These are phyloP conservation scores for Nemania bipapillata DNA, from an alignment of 2,329 filamentous ascomycete genomes.

Conservation along the genomic window DNA sequence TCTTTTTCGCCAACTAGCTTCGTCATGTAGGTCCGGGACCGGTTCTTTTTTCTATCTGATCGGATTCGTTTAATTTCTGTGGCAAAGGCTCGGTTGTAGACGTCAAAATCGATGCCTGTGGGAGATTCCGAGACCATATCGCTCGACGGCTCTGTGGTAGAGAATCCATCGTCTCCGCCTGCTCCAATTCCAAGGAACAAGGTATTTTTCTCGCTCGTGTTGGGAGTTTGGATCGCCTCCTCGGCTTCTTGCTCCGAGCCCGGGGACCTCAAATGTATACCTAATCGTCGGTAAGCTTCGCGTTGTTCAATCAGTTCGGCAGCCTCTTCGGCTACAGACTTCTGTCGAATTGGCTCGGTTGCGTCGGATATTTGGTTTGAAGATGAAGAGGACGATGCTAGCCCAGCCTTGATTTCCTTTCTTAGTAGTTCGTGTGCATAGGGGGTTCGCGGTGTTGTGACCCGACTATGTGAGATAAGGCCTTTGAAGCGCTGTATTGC, in stretches of 20 bases:
- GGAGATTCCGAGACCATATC: constrained; percentile 82
- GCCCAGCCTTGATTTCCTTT: constrained; percentile 35
- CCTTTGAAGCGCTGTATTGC: constrained; percentile 89
- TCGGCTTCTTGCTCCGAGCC: constrained; percentile 46
- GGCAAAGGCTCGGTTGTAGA: constrained; percentile 89
- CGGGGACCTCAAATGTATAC: constrained; percentile 47
- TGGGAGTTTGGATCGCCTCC: constrained; percentile 63
- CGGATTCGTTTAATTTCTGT: constrained; percentile 73
- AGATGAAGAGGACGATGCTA: constrained; percentile 13
- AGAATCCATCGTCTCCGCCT: constrained; percentile 63
- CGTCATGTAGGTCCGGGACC: constrained; percentile 61
- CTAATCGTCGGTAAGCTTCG: constrained; percentile 55
- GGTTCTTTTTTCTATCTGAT: constrained; percentile 51
- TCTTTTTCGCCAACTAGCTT: constrained; percentile 60
- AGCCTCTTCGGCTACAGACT: constrained; percentile 60
- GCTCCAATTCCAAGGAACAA: constrained; percentile 82
- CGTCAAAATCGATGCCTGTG: constrained; percentile 82
- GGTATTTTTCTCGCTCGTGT: constrained; percentile 69
- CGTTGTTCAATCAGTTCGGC: constrained; percentile 61
- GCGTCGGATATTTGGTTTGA: constrained; percentile 31
- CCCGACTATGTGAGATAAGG: constrained; percentile 66
- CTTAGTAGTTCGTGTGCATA: constrained; percentile 37
- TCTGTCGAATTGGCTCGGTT: constrained; percentile 34
- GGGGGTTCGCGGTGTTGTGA: constrained; percentile 46
- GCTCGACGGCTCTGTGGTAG: constrained; percentile 37